These are phyloP conservation scores for Heracleum sosnowskyi DNA, from an alignment of 129 eudicot genomes.

Conservation along the genomic window DNA sequence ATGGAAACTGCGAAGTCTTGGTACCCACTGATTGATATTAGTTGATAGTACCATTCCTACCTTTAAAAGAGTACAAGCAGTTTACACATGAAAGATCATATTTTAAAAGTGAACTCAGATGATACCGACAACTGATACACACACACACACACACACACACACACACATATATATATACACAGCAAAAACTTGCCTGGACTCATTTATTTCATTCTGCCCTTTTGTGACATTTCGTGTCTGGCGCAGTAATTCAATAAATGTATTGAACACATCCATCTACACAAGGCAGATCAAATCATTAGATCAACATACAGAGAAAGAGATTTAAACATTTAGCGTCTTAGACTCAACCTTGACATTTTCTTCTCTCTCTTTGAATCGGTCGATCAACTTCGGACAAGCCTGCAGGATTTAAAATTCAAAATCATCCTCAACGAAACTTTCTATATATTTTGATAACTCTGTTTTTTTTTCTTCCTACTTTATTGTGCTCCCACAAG, in stretches of 20 bases:
- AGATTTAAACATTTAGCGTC: slow-evolving; percentile 3
- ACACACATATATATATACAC: neutral
- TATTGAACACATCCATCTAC: slow-evolving; percentile 97
- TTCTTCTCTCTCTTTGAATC: slow-evolving; percentile 98
- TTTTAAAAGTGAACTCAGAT: neutral
- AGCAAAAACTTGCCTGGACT: slow-evolving; percentile 53
- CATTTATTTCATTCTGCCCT: slow-evolving; percentile 75
- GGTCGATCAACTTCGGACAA: slow-evolving; percentile 93
- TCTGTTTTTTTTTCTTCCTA: neutral
- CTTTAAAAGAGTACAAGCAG: neutral
- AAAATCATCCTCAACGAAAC: neutral
- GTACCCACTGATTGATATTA: neutral
- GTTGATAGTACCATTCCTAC: too few species aligned
- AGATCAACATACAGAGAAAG: slow-evolving; percentile 10
- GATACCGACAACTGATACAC: neutral
- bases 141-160: neutral
- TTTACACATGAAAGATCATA: neutral
- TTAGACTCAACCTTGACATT: slow-evolving; percentile 74
- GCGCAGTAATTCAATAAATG: slow-evolving; percentile 89
- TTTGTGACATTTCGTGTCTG: slow-evolving; percentile 95
- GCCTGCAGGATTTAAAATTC: slow-evolving; percentile 42
- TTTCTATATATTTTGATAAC: neutral
- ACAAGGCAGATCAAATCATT: slow-evolving; percentile 15
- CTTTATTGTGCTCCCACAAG: neutral
- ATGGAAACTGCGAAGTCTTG: neutral